A percentile compares a stretch with the other conserved stretches of the same genome.
Evolutionary conservation across 306 rosid species (phyloP).

Genomic region (Malus fusca): DNA sequence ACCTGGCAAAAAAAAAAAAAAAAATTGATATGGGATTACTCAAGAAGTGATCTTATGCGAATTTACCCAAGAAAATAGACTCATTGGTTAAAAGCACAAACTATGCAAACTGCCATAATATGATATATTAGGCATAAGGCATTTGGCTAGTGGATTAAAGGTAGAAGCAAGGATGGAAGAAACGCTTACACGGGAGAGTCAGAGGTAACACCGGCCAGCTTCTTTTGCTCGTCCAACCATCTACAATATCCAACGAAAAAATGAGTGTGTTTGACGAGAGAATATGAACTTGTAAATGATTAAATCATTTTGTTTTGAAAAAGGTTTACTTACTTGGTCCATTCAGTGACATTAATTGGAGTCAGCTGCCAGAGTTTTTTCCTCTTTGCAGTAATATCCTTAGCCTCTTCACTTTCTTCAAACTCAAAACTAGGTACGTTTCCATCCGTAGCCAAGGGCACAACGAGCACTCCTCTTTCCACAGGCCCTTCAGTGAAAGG

Average conservation of each 20-base stretch:
- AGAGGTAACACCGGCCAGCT: slow-evolving; percentile 64
- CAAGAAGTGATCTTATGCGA: neutral
- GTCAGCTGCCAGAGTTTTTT: slow-evolving; percentile 82
- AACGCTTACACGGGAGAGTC: slow-evolving; percentile 88
- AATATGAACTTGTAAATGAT: neutral
- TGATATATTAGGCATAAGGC: no score
- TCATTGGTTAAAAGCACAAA: neutral
- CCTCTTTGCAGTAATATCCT: slow-evolving; percentile 45
- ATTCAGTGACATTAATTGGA: slow-evolving; percentile 50
- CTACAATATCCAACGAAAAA: slow-evolving; percentile 26
- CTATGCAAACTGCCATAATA: no score
- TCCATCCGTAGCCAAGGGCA: slow-evolving; percentile 68
- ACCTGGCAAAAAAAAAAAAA: slow-evolving; percentile 38
- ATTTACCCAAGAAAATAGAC: neutral
- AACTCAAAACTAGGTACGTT: slow-evolving; percentile 47
- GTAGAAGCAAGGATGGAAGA: neutral
- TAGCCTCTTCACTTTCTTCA: slow-evolving; percentile 51
- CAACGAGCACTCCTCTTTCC: slow-evolving; percentile 87
- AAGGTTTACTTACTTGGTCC: slow-evolving; percentile 61
- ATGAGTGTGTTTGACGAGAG: neutral
- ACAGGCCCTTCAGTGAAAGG: slow-evolving; percentile 69
- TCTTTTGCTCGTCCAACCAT: slow-evolving; percentile 92
- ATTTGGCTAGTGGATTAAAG: neutral
- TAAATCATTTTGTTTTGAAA: neutral
- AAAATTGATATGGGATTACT: neutral